These are phyloP conservation scores for Orbilia ellipsospora DNA, from an alignment of 2,329 filamentous ascomycete species.

Conservation along the genomic window DNA sequence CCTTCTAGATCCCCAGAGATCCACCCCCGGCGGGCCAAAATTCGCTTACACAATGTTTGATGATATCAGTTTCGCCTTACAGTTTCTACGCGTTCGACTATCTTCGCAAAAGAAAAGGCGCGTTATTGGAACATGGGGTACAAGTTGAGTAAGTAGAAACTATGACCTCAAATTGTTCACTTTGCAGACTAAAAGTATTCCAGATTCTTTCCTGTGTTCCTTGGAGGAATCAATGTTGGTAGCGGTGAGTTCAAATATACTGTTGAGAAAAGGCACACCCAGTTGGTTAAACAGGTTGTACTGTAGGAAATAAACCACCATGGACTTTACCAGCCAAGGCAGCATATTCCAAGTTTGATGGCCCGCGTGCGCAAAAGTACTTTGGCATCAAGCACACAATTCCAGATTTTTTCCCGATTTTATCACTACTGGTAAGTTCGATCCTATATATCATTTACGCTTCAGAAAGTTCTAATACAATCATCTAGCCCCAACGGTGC, in stretches of 20 bases:
- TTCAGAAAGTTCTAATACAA: neutral
- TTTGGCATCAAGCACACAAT: conserved; percentile 1
- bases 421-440: conserved; percentile 65
- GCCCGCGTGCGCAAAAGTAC: conserved; percentile 4
- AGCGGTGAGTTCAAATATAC: conserved; percentile 58
- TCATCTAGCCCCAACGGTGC: neutral
- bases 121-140: conserved; percentile 70
- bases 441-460: neutral
- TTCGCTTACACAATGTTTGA: conserved; percentile 64
- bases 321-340: conserved; percentile 3
- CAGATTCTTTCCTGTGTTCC: conserved; percentile 71
- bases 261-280: neutral
- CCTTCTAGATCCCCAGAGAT: neutral
- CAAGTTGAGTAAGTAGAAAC: conserved; percentile 71
- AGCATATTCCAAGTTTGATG: conserved; percentile 2
- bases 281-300: too few species aligned
- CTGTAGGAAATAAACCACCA: conserved; percentile 5
- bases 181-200: neutral
- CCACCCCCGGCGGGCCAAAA: too few species aligned
- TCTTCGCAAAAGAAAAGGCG: conserved; percentile 68
- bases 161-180: neutral
- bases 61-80: conserved; percentile 66
- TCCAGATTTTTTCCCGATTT: conserved; percentile 68
- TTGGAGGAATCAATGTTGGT: conserved; percentile 72
- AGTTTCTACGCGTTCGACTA: conserved; percentile 69